A percentile compares a stretch with the other conserved stretches of the same genome.
Conservation (phyloP, 768 basidiomycete species). For the Lanmaoa pseudosensibilis region DNA sequence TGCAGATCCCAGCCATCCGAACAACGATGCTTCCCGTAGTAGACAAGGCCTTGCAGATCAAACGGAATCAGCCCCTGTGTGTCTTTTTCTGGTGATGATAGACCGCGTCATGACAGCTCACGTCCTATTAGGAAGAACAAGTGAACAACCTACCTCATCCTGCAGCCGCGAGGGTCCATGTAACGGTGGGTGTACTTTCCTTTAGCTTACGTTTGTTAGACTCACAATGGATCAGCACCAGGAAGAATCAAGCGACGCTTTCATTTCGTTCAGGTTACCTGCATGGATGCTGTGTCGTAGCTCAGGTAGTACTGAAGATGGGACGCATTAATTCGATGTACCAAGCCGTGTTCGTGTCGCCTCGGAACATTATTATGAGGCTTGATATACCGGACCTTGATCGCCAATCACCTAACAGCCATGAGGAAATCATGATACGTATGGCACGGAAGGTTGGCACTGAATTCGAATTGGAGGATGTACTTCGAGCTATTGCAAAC, state of each 20-base stretch:
- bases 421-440: too few species aligned
- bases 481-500: too few species aligned
- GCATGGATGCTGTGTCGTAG: neutral
- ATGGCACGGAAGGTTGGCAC: too few species aligned
- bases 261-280: neutral
- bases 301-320: neutral
- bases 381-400: too few species aligned
- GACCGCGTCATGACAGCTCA: neutral
- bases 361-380: too few species aligned
- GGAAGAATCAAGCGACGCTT: too few species aligned
- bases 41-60: neutral
- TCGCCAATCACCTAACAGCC: too few species aligned
- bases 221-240: neutral
- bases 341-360: too few species aligned
- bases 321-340: neutral
- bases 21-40: neutral
- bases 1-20: neutral
- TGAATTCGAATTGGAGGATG: too few species aligned
- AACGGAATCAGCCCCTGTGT: neutral
- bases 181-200: neutral
- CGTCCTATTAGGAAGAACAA: neutral
- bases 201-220: too few species aligned
- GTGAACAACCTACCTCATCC: neutral
- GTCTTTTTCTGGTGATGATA: neutral
- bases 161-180: neutral